phyloP scores from a whole-genome alignment of 169 alveolate species.

The Eimeria zaria region DNA sequence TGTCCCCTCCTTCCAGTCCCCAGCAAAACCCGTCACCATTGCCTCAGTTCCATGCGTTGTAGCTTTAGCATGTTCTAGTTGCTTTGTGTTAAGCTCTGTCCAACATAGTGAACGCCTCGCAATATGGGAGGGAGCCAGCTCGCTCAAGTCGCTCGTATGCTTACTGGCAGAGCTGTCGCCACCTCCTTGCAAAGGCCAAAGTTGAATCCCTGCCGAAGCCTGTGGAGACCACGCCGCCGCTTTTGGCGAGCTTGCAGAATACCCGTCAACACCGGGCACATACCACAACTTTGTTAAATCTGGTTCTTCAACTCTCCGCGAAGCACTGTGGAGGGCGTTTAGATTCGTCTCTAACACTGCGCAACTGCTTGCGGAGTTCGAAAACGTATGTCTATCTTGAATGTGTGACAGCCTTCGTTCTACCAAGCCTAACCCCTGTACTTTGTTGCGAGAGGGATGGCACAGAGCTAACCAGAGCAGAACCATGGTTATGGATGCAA shows the following conservation, averaged over 20 bases:
- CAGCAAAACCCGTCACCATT: background rate
- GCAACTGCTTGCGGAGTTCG: background rate
- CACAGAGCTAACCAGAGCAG: background rate
- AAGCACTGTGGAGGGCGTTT: background rate
- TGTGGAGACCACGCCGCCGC: background rate
- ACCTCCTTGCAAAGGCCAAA: background rate
- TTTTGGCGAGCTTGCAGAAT: background rate
- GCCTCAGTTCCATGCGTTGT: background rate
- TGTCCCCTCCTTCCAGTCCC: background rate
- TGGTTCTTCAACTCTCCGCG: background rate
- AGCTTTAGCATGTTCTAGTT: background rate
- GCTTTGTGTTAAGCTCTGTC: background rate
- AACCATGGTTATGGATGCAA: background rate
- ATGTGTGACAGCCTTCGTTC: background rate
- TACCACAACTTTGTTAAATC: background rate
- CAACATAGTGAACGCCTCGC: background rate
- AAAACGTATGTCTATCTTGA: background rate
- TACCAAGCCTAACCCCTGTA: background rate
- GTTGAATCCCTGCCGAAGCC: background rate
- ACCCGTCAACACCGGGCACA: background rate
- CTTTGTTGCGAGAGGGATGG: background rate
- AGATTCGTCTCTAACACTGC: background rate
- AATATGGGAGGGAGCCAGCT: background rate
- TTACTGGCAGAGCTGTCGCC: background rate
- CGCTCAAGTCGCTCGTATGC: background rate